Evolutionary conservation across 1,284 basidiomycete species (phyloP).

Genomic region (Phellinidium pouzarii): DNA sequence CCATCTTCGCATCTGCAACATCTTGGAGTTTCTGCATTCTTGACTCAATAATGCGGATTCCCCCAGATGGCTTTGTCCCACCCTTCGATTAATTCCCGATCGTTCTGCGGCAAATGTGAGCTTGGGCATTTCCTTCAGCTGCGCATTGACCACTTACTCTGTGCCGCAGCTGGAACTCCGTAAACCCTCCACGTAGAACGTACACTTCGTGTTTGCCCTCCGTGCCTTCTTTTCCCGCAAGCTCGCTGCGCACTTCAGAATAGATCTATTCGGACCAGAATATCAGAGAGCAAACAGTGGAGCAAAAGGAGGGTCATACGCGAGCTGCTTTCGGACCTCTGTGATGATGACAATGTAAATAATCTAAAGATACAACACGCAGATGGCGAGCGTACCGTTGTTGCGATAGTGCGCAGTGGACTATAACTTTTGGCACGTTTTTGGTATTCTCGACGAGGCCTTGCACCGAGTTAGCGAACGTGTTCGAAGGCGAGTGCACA

Average conservation of each 20-base stretch:
- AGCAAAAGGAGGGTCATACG: conserved; percentile 30
- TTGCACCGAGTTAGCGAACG: conserved; percentile 51
- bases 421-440: conserved; percentile 55
- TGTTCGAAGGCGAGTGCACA: conserved; percentile 52
- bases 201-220: conserved; percentile 47
- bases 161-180: conserved; percentile 59
- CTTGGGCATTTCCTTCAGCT: neutral
- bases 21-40: neutral
- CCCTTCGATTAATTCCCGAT: conserved; percentile 65
- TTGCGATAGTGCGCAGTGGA: conserved; percentile 74
- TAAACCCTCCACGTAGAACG: conserved; percentile 65
- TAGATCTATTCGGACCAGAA: conserved; percentile 45
- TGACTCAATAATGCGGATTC: conserved; percentile 11
- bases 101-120: conserved; percentile 37
- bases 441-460: conserved; percentile 54
- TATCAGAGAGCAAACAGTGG: neutral
- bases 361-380: neutral
- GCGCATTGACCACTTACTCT: conserved; percentile 36
- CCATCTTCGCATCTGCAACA: too few species aligned
- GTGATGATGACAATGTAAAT: neutral
- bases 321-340: conserved; percentile 72
- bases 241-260: conserved; percentile 44
- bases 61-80: conserved; percentile 61
- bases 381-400: conserved; percentile 44
- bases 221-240: conserved; percentile 33